A percentile compares a stretch with the other conserved stretches of the same genome.
Evolutionary conservation across 106 monocot species (phyloP).

Genomic region (Phalaenopsis aphrodite): DNA sequence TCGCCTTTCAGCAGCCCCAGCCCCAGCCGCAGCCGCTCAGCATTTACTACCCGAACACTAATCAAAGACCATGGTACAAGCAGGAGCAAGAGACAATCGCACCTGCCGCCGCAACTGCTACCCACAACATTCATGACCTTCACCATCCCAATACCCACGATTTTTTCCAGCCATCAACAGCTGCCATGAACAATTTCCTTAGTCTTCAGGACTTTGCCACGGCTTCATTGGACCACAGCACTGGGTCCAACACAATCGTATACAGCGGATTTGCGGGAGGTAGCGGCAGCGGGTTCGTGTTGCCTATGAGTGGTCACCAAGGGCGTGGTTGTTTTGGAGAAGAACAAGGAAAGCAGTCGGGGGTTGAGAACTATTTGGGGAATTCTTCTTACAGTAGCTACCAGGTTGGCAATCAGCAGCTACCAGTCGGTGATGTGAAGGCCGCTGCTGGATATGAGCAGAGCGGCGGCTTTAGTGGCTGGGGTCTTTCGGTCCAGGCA

Average conservation of each 20-base stretch:
- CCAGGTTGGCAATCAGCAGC: constrained; percentile 19
- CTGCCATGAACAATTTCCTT: constrained; percentile 27
- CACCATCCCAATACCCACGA: constrained; percentile 54
- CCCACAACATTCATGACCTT: constrained; percentile 50
- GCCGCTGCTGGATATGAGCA: constrained; percentile 9
- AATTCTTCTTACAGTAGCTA: constrained; percentile 17
- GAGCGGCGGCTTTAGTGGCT: background rate
- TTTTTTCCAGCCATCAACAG: constrained; percentile 47
- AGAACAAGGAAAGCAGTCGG: constrained; percentile 30
- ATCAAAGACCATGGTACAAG: constrained; percentile 49
- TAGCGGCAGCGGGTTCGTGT: constrained; percentile 11
- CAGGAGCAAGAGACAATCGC: constrained; percentile 46
- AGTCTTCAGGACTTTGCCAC: constrained; percentile 16
- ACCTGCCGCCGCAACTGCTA: constrained; percentile 13
- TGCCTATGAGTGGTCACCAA: constrained; percentile 35
- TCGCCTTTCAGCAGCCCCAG: constrained; percentile 30
- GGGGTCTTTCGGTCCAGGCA: constrained; percentile 14
- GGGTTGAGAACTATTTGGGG: constrained; percentile 30
- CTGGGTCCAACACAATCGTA: constrained; percentile 47
- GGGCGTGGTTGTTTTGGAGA: constrained; percentile 23
- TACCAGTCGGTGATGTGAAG: constrained; percentile 14
- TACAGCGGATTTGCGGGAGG: constrained; percentile 6
- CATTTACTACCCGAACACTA: constrained; percentile 19
- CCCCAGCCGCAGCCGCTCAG: constrained; percentile 36
- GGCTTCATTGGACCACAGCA: constrained; percentile 50